These are phyloP conservation scores for Tylopilus sp. DNA, from an alignment of 1,284 basidiomycete genomes.

Conservation along the genomic window DNA sequence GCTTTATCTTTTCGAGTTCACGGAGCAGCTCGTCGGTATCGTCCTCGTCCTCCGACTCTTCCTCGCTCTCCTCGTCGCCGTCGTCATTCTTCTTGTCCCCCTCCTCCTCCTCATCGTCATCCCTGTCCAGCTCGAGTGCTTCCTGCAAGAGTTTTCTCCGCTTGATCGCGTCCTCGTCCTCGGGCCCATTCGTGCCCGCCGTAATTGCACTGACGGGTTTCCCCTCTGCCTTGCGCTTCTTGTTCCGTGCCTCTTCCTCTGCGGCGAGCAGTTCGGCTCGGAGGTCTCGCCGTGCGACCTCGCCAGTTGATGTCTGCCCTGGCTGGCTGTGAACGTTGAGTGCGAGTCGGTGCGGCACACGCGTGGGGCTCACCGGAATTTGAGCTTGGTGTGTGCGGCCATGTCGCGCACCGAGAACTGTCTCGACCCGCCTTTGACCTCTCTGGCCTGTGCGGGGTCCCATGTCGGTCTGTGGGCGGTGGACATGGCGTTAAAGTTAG, in stretches of 20 bases:
- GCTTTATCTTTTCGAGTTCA: conserved; percentile 94
- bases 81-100: conserved; percentile 37
- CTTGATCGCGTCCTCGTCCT: conserved; percentile 71
- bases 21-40: conserved; percentile 90
- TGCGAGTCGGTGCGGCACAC: background rate
- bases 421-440: conserved; percentile 83
- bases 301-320: conserved; percentile 75
- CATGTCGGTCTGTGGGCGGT: conserved; percentile 88
- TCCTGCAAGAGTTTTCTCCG: conserved; percentile 80
- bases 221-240: conserved; percentile 87
- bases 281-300: conserved; percentile 79
- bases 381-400: conserved; percentile 92
- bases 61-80: conserved; percentile 45
- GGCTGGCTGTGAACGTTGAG: conserved; percentile 54
- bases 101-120: conserved; percentile 62
- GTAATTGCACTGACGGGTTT: conserved; percentile 32
- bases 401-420: conserved; percentile 89
- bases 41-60: conserved; percentile 63
- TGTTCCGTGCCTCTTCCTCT: conserved; percentile 79
- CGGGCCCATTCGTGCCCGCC: conserved; percentile 29
- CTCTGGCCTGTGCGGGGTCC: conserved; percentile 84
- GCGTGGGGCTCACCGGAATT: conserved; percentile 69
- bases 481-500: conserved; percentile 48
- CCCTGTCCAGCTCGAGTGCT: conserved; percentile 81
- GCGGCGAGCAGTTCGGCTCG: conserved; percentile 79